Evolutionary conservation across 345 rosid species (phyloP), one percentile per base, ranked within the genome.

Genomic region (Cochlearia excelsa): DNA sequence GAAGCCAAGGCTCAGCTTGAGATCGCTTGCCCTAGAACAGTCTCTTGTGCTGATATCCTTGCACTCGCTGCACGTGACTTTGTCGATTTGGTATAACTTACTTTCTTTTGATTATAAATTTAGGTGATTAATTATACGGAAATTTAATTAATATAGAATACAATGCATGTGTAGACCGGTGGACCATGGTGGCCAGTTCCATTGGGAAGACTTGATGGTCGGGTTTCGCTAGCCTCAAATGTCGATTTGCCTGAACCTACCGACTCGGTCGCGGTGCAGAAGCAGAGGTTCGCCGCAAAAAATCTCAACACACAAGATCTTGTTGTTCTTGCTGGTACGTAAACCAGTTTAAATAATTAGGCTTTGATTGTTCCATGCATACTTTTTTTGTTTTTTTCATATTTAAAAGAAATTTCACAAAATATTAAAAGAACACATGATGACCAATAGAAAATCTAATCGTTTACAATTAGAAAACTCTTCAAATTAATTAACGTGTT

Each of bases 11-110:
- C 66, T 39, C 52, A 51, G 51, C 76, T 75, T 40, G 84, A 80
- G 63, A 29, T 6, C 31, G 67, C 7, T 4, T 80, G 84, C 35
- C 84, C 78, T 47, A 28, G 63, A 9, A 59, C 60, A 7, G 84
- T 80, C 50, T 80, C 84, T 30, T 80, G 84, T 38, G 79, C 81
- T 34, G 84, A 80, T 55, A 77, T 80, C 49, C 81, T 80, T 47
- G 61, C 81, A 2, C 75, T 80, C 42, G 79, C 81, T 11, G 71
- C 81, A 23, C 77, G 78, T n/a, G 84, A 80, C 16, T 61, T 59
- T 27, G 79, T 80, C 9, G 75, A 69, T 69, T 31, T 67, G 75
- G 81, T 80, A 77, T 31, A 0, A 41, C 16, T 10, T 16, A 16
- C 2, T 29, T 39, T 34, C 9, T 27, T 26, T 16, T 16, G 23